Evolutionary conservation across 1,284 basidiomycete genomes (phyloP), one percentile per base, ranked within the genome.

Genomic region (Apiotrichum porosum): DNA sequence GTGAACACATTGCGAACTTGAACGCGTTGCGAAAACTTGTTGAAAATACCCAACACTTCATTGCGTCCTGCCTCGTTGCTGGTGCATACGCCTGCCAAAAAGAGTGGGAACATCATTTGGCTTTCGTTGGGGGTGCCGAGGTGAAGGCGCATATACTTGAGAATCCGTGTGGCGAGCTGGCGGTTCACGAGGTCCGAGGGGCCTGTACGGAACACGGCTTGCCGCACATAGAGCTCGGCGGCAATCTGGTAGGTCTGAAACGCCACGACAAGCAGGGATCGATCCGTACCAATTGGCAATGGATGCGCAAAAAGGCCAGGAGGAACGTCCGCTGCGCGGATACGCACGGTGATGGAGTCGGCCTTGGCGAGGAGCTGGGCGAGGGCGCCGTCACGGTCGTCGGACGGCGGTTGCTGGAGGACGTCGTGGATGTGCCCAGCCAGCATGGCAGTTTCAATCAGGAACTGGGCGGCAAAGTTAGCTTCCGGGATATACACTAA

Each of bases 101-200:
- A 68, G 40, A 68, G 51, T 5, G 66, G 66, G 47, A 68, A 63
- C 33, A 65, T 47, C 49, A 68, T 58, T 39, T 62, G 58, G 15
- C 54, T 56, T 48, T 66, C 62, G 42, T 61, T 57, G 6, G 60
- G 58, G 15, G 66, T 65, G 34, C 60, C 54, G 22, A 68, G 49
- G 15, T 65, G 52, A 14, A 54, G 40, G 17, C 54, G 57, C 14
- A 68, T 57, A 32, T 57, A 49, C 17, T 37, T 40, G 33, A 68
- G 41, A 9, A 64, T 56, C 34, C 60, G 58, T n/a, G 42, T 33
- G 15, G 57, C 62, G 17, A 65, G 53, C 8, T 61, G 51, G n/a
- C 58, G 62, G 21, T 52, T 52, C n/a, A 58, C 45, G 15, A 67
- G 37, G 41, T 61, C 59, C 10, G 51, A 46, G 3, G 62, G 46